Evolutionary conservation across 1,284 basidiomycete genomes (phyloP).

Genomic region (Tilletia setariae): DNA sequence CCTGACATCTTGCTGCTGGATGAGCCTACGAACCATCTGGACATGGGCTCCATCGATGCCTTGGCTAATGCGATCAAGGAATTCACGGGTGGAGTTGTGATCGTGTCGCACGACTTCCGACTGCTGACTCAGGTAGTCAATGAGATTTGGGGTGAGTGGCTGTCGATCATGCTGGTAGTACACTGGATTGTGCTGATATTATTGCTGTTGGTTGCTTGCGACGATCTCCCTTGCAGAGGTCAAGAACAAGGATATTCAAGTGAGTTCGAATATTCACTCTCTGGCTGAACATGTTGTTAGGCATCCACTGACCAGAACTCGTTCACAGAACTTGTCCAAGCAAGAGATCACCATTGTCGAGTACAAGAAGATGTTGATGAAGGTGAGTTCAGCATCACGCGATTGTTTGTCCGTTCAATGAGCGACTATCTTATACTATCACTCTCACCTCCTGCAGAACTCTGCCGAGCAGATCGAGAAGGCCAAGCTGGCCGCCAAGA

Average conservation of each 20-base stretch:
- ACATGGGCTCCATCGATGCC: conserved; percentile 93
- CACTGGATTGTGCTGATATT: no score
- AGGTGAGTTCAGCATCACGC: conserved; percentile 12
- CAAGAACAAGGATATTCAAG: no score
- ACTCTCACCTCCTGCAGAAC: conserved; percentile 21
- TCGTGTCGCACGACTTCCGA: conserved; percentile 52
- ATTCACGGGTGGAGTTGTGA: conserved; percentile 87
- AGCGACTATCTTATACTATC: no score
- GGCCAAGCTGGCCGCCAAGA: conserved; percentile 42
- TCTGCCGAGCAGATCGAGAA: conserved; percentile 48
- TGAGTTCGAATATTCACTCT: background rate
- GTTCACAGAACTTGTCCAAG: conserved; percentile 70
- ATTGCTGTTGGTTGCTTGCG: no score
- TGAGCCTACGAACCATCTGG: conserved; percentile 78
- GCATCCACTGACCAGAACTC: no score
- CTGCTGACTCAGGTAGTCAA: conserved; percentile 60
- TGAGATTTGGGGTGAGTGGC: conserved; percentile 78
- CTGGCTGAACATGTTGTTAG: conserved; percentile 64
- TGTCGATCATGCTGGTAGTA: background rate
- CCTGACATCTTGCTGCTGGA: conserved; percentile 57
- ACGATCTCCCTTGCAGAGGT: no score
- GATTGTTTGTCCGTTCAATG: no score
- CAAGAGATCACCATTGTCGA: conserved; percentile 61
- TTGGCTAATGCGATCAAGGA: conserved; percentile 91
- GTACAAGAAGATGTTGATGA: conserved; percentile 53